Evolutionary conservation across 345 rosid genomes (phyloP), one percentile per base, ranked within the genome.

Genomic region (Raphanus raphanistrum): DNA sequence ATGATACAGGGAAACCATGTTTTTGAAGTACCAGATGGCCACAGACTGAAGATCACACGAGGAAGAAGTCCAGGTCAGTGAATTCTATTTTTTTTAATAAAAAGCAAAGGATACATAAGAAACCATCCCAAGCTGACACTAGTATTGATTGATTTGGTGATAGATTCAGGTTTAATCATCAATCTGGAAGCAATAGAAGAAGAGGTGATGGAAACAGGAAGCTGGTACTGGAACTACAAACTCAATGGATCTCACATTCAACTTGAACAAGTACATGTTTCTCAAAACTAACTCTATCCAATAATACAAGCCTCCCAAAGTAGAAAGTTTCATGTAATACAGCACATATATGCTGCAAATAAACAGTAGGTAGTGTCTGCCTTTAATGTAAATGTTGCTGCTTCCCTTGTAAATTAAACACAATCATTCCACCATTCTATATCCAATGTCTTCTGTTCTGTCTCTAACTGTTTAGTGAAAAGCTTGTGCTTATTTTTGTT

Each of bases 151-250:
- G 41, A 27, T 48, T 2, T 70, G 64, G 76, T 77, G 60, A 5
- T 31, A 1, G 41, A 71, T 76, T 66, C 84, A 91, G 98, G 88
- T 76, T 76, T 87, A 70, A 76, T 73, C 57, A 85, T 88, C 59
- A 84, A 86, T 63, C 73, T 89, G 60, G 86, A 83, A 74, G 86
- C 87, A 32, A 80, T 90, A 21, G 84, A 87, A 60, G 77, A 78
- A 28, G 81, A 72, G 41, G 54, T 75, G 84, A 81, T 81, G 82
- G 90, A 90, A 66, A 85, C 81, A 27, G 98, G 99, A 80, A 92
- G 90, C 85, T 92, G 98, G 98, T 85, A 85, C 58, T 94, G 98
- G 99, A 86, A 85, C 71, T 92, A 89, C 92, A 67, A 84, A 77
- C 71, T 87, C 61, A 66, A 85, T 0, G 90, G 88, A 63, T 17